Conservation (phyloP, 148 eudicot species). For the Fagopyrum homotropicum region DNA sequence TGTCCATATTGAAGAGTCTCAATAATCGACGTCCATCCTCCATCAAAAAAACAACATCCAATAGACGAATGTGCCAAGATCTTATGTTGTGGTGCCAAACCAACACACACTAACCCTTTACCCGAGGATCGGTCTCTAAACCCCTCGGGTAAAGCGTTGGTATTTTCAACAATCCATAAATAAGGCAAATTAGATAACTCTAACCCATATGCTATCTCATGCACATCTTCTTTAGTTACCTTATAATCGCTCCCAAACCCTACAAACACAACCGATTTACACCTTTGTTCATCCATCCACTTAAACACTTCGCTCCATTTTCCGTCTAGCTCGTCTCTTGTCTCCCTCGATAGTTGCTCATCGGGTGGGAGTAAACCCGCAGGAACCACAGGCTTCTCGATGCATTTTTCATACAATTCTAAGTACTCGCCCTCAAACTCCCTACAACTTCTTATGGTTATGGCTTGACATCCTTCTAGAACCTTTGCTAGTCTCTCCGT, state of each 20-base stretch:
- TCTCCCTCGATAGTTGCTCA: not conserved
- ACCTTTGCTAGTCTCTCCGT: not conserved
- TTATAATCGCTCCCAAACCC: slow-evolving; percentile 25
- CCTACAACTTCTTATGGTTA: slow-evolving; percentile 8
- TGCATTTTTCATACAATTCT: slow-evolving; percentile 1
- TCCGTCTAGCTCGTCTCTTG: slow-evolving; percentile 1
- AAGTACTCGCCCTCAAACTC: slow-evolving; percentile 19
- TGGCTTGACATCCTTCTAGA: not conserved
- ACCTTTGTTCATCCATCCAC: slow-evolving; percentile 20
- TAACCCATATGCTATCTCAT: slow-evolving; percentile 20
- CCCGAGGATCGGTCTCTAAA: not conserved
- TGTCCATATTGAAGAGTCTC: slow-evolving; percentile 23
- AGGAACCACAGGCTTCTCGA: slow-evolving; percentile 11
- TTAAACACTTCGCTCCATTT: slow-evolving; percentile 15
- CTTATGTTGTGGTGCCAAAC: slow-evolving; percentile 27
- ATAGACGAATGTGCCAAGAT: slow-evolving; percentile 24
- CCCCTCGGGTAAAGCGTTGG: not conserved
- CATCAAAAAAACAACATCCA: slow-evolving; percentile 21
- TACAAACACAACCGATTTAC: slow-evolving; percentile 18
- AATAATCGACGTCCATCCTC: slow-evolving; percentile 25
- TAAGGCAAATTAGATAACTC: slow-evolving; percentile 18
- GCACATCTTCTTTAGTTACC: slow-evolving; percentile 14
- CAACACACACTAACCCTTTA: slow-evolving; percentile 17
- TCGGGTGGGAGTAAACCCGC: slow-evolving; percentile 18
- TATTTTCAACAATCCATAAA: slow-evolving; percentile 17